phyloP scores from a whole-genome alignment of 179 eudicot genomes.

The Patellifolia procumbens region DNA sequence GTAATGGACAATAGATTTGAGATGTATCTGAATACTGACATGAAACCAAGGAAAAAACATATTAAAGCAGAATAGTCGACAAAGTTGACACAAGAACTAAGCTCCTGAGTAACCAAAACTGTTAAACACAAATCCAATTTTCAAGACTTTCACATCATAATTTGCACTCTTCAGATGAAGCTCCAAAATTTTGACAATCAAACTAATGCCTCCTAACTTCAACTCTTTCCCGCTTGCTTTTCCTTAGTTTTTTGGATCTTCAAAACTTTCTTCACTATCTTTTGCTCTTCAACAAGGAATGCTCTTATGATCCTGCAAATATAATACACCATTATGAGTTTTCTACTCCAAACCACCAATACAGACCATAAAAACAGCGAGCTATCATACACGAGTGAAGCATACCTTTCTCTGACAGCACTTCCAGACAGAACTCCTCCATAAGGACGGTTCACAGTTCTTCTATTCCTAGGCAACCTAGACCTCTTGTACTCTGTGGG shows the following conservation, averaged over 20 bases:
- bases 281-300: slow-evolving; percentile 81
- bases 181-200: slow-evolving; percentile 32
- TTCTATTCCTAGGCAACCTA: slow-evolving; percentile 46
- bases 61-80: slow-evolving; percentile 26
- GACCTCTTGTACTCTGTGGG: slow-evolving; percentile 51
- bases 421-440: slow-evolving; percentile 51
- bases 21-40: slow-evolving; percentile 31
- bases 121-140: slow-evolving; percentile 30
- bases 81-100: slow-evolving; percentile 24
- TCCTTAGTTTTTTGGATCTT: slow-evolving; percentile 86
- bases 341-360: not conserved
- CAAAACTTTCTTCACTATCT: slow-evolving; percentile 91
- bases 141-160: slow-evolving; percentile 30
- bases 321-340: not conserved
- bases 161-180: not conserved
- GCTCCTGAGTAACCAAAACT: slow-evolving; percentile 7
- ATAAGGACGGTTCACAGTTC: slow-evolving; percentile 54
- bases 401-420: slow-evolving; percentile 45
- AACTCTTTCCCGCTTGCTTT: slow-evolving; percentile 58
- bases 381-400: not conserved
- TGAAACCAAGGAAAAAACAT: slow-evolving; percentile 22
- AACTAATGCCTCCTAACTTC: slow-evolving; percentile 10
- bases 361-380: not conserved
- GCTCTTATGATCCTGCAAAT: slow-evolving; percentile 71
- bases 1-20: slow-evolving; percentile 17